Evolutionary conservation across 176 grass and related monocot species (phyloP), one percentile per base, ranked within the genome.

Genomic region (Melocanna baccifera): DNA sequence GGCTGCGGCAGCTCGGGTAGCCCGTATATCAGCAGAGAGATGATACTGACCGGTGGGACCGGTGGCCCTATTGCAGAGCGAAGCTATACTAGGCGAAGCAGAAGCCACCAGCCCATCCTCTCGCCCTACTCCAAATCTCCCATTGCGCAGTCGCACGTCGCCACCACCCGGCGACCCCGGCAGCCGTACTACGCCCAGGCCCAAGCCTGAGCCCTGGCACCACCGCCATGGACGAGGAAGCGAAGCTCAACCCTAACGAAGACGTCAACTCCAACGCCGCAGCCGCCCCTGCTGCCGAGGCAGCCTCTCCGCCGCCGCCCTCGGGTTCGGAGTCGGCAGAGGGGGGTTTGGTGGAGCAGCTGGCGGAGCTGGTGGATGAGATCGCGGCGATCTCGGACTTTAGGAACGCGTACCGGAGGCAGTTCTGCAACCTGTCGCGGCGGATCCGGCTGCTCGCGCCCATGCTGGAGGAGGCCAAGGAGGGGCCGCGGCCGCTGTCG

Each of bases 401-500:
- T 82, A 86, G 84, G 84, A 99, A 99, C 79, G 86, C 93, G 25
- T 99, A 96, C 88, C 77, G 77, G 39, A 85, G 89, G 89, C 93
- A 92, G 83, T 92, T 99, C 81, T 92, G 93, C 62, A 93, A 92
- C 77, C 83, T 99, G 40, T 99, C 86, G 36, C 87, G 96, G 73
- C 91, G 96, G 93, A 99, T 99, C 85, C 91, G 91, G 89, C 85
- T 99, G 77, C 84, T 99, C 19, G 88, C 88, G 37, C 93, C 96
- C 69, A 90, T 99, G 96, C 87, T 99, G 63, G 93, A 99, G 91
- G 96, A 99, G 83, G 81, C 91, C 76, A 99, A 86, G 88, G 96
- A 96, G 75, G 86, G 83, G 29, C 84, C 89, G 32, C 41, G 78
- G 47, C 87, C 83, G 64, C 64, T 94, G 22, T 69, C 85, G 20